These are phyloP conservation scores for Cystofilobasidium capitatum DNA, from an alignment of 768 basidiomycete species.

Conservation along the genomic window DNA sequence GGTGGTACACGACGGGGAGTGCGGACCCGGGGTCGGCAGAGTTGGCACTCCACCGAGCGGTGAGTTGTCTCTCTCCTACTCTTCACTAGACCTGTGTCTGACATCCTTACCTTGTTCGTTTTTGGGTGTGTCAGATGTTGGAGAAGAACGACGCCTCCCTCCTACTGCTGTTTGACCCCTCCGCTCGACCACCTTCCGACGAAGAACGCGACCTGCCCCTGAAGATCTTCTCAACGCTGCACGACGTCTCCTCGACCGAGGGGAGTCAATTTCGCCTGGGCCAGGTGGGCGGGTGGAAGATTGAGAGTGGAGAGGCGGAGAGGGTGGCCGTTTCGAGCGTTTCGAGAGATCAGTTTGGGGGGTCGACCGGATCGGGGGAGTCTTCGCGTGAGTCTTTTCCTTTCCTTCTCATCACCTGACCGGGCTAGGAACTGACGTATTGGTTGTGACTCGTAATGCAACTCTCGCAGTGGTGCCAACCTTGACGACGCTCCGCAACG, in stretches of 20 bases:
- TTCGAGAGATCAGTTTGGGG: constrained; percentile 59
- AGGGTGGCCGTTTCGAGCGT: constrained; percentile 91
- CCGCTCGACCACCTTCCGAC: constrained; percentile 22
- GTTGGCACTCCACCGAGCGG: constrained; percentile 78
- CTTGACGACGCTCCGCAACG: constrained; percentile 82
- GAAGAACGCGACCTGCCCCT: constrained; percentile 67
- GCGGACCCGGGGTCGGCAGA: constrained; percentile 62
- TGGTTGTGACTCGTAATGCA: neutral
- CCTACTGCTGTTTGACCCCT: constrained; percentile 46
- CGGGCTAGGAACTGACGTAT: neutral
- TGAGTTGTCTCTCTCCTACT: constrained; percentile 32
- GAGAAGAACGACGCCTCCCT: constrained; percentile 79
- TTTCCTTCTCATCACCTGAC: neutral
- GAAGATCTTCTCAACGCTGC: constrained; percentile 83
- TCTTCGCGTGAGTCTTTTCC: constrained; percentile 46
- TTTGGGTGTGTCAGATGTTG: constrained; percentile 53
- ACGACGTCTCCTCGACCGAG: constrained; percentile 46
- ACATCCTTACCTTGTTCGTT: neutral
- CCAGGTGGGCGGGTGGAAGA: constrained; percentile 71
- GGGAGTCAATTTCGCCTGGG: constrained; percentile 45
- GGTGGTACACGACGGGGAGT: constrained; percentile 83
- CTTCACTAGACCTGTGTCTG: no score
- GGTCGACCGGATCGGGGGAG: constrained; percentile 58
- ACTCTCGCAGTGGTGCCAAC: constrained; percentile 66
- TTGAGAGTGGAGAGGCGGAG: constrained; percentile 97